phyloP scores from a whole-genome alignment of 345 rosid species.

The Euphorbia peplus region DNA sequence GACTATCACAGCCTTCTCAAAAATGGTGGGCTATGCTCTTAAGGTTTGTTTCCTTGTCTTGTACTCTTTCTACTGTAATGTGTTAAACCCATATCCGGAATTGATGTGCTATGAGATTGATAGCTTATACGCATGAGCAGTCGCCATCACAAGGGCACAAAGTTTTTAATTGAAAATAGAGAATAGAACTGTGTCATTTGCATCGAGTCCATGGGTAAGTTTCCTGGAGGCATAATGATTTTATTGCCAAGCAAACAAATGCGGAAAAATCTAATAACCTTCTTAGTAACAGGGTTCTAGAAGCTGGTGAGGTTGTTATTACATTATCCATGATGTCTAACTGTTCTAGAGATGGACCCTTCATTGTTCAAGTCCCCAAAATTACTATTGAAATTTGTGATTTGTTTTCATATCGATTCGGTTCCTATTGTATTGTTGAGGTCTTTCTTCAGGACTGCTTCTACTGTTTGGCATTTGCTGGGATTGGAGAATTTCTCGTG shows the following conservation, averaged over 20 bases:
- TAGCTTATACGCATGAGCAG: background rate
- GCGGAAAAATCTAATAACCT: background rate
- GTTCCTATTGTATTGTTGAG: background rate
- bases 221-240: background rate
- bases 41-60: conserved; percentile 47
- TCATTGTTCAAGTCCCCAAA: background rate
- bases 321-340: background rate
- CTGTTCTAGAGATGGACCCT: background rate
- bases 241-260: background rate
- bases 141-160: background rate
- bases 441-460: background rate
- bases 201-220: background rate
- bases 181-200: background rate
- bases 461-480: background rate
- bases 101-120: background rate
- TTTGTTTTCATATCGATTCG: background rate
- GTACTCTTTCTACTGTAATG: conserved; percentile 1
- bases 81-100: background rate
- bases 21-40: conserved; percentile 82
- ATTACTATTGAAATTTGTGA: background rate
- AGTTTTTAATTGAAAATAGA: background rate
- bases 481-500: background rate
- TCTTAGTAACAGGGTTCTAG: background rate
- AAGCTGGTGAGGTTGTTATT: background rate
- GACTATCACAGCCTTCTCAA: conserved; percentile 75